Conservation (phyloP, 305 asterid species). For the Fraxinus velutina region DNA sequence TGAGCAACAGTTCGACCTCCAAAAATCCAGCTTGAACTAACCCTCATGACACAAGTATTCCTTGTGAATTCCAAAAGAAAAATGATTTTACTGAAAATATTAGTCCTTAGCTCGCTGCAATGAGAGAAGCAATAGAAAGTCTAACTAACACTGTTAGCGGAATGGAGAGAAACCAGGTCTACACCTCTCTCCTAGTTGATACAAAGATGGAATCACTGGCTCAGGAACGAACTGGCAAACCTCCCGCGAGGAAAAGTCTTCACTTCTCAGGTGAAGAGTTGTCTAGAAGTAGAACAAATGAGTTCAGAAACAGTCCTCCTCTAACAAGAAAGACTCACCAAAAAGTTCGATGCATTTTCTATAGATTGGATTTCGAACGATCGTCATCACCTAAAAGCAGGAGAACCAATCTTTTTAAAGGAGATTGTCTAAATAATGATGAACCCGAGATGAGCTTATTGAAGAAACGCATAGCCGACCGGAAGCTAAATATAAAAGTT, state of each 20-base stretch:
- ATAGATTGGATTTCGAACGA: background rate
- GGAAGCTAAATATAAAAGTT: no score
- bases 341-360: background rate
- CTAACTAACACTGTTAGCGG: background rate
- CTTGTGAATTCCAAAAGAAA: background rate
- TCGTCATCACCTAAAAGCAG: background rate
- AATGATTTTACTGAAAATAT: background rate
- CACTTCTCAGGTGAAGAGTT: background rate
- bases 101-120: background rate
- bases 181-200: no score
- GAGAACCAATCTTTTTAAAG: background rate
- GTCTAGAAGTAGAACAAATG: background rate
- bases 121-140: background rate
- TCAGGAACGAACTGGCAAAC: background rate
- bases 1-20: background rate
- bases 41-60: background rate
- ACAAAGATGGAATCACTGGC: background rate
- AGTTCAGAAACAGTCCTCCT: background rate
- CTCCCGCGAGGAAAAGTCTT: background rate
- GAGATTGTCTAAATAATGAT: background rate
- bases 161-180: background rate
- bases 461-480: no score
- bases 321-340: background rate
- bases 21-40: background rate
- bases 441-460: no score